phyloP scores from a whole-genome alignment of 768 basidiomycete species.

The Ramaria sp. region DNA sequence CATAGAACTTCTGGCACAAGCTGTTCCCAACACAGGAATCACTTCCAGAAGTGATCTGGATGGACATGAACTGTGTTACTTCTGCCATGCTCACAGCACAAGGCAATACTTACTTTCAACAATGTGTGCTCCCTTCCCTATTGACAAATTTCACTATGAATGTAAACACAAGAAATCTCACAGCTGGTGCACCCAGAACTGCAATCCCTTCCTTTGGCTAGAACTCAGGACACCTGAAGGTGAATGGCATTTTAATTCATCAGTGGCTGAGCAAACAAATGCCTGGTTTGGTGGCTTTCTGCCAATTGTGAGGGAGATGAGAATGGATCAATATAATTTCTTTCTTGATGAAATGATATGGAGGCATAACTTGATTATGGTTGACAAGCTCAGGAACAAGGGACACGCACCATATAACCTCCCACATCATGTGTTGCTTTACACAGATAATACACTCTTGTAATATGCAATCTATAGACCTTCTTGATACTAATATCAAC shows the following conservation, averaged over 20 bases:
- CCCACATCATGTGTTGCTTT: too few relatives aligned
- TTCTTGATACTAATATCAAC: too few relatives aligned
- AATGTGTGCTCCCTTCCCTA: constrained; percentile 3
- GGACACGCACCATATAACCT: too few relatives aligned
- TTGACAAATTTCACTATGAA: constrained; percentile 12
- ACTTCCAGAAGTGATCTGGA: not conserved
- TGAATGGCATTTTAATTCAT: constrained; percentile 13
- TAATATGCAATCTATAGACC: too few relatives aligned
- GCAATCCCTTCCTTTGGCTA: constrained; percentile 10
- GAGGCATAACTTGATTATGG: constrained; percentile 15
- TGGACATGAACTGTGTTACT: not conserved
- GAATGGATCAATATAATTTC: constrained; percentile 16
- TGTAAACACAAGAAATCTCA: constrained; percentile 8
- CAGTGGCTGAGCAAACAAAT: constrained; percentile 13
- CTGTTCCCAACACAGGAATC: not conserved
- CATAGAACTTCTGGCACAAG: not conserved
- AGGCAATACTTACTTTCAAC: constrained; percentile 4
- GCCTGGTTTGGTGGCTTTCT: constrained; percentile 14
- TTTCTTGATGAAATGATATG: constrained; percentile 21
- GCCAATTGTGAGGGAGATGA: constrained; percentile 25
- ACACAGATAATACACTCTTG: too few relatives aligned
- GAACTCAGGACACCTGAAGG: constrained; percentile 1
- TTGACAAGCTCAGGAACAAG: not conserved
- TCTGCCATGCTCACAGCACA: not conserved
- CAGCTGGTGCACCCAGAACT: constrained; percentile 7